A percentile compares a stretch with the other conserved stretches of the same genome.
phyloP scores from a whole-genome alignment of 768 basidiomycete species.

The Tulasnella calospora region DNA sequence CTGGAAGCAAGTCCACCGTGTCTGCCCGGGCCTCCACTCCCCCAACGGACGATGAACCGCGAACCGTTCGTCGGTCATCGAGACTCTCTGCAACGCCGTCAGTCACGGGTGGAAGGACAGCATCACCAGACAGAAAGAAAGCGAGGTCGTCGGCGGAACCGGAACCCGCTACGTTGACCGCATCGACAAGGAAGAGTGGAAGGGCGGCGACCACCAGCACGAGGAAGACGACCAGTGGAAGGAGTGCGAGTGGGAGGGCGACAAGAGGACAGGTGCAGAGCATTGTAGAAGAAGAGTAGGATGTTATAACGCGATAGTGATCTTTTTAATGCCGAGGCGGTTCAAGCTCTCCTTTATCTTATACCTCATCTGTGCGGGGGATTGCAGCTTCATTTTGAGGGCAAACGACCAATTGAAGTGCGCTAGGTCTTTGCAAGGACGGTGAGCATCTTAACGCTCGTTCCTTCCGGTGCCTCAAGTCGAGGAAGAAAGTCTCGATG shows the following conservation, averaged over 20 bases:
- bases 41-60: not conserved
- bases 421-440: too few species aligned
- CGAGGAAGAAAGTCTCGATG: too few species aligned
- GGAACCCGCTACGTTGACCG: not conserved
- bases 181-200: not conserved
- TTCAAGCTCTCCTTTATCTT: not conserved
- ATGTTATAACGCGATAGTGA: not conserved
- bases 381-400: not conserved
- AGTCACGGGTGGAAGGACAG: not conserved
- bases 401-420: not conserved
- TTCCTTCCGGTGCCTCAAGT: too few species aligned
- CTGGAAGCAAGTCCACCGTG: not conserved
- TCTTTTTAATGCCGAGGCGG: not conserved
- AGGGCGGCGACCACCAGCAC: not conserved
- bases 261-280: not conserved
- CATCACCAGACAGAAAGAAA: not conserved
- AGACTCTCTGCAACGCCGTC: slow-evolving; percentile 17
- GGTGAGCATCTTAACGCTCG: not conserved
- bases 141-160: slow-evolving; percentile 7
- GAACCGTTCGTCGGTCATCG: slow-evolving; percentile 8
- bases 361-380: not conserved
- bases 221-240: not conserved
- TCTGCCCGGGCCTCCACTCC: not conserved
- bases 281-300: slow-evolving; percentile 3
- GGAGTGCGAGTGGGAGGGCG: not conserved